Conservation (phyloP, 805 yeast genomes). For the Wickerhamomyces mucosus region DNA sequence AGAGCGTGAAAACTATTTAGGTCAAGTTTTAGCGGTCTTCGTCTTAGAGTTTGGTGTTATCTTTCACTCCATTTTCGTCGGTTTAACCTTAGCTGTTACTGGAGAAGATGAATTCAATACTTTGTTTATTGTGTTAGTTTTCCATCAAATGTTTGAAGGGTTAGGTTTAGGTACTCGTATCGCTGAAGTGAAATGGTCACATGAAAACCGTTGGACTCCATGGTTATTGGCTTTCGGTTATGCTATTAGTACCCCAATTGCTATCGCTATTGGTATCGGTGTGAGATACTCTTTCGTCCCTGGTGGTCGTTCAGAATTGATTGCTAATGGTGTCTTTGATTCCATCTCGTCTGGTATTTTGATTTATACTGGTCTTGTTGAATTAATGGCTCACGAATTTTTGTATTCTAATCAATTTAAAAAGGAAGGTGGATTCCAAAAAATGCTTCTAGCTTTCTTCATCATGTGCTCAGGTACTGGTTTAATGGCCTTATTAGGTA, state of each 20-base stretch:
- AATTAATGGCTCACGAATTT: constrained; percentile 72
- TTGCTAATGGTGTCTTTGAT: constrained; percentile 66
- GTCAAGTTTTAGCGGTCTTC: constrained; percentile 45
- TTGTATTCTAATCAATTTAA: constrained; percentile 53
- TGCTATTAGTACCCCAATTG: constrained; percentile 58
- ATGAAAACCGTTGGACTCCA: constrained; percentile 37
- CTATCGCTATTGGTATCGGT: constrained; percentile 73
- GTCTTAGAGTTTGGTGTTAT: constrained; percentile 72
- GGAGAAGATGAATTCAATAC: constrained; percentile 71
- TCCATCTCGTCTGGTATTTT: constrained; percentile 72
- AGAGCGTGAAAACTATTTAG: constrained; percentile 37
- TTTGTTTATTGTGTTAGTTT: constrained; percentile 57
- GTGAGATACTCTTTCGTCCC: constrained; percentile 56
- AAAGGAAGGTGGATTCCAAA: constrained; percentile 44
- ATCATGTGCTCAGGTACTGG: constrained; percentile 60
- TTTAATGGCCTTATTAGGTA: constrained; percentile 67
- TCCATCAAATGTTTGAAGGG: constrained; percentile 82
- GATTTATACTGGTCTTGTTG: constrained; percentile 69
- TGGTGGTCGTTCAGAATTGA: constrained; percentile 45
- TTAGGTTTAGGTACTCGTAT: constrained; percentile 76
- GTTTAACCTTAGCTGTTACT: constrained; percentile 67
- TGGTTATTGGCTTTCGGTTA: constrained; percentile 45
- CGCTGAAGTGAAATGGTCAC: constrained; percentile 36
- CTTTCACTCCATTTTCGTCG: constrained; percentile 78
- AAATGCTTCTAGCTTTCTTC: constrained; percentile 41